Evolutionary conservation across 225 moss, liverwort and hornwort genomes (phyloP).

Genomic region (Sphagnum contortum): DNA sequence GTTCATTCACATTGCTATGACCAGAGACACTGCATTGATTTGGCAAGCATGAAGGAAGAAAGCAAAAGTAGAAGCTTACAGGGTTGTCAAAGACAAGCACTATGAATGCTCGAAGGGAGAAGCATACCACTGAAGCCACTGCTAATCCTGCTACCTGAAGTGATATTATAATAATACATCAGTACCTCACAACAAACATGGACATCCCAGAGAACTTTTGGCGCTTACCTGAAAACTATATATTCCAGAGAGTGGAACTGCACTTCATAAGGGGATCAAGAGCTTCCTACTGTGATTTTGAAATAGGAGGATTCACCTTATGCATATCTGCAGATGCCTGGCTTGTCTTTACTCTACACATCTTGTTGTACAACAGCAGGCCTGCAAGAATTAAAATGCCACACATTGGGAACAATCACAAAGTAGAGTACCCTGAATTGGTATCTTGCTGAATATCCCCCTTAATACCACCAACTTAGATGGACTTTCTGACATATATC

Average conservation of each 20-base stretch:
- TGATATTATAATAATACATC: not conserved
- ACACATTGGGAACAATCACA: not conserved
- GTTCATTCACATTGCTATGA: too few relatives aligned
- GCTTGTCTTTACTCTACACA: constrained; percentile 75
- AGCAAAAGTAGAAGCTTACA: constrained; percentile 27
- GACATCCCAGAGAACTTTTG: not conserved
- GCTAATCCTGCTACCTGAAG: constrained; percentile 75
- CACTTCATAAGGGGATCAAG: not conserved
- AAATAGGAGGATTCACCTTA: constrained; percentile 28
- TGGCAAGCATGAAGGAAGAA: too few relatives aligned
- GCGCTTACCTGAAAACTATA: not conserved
- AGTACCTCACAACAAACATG: too few relatives aligned
- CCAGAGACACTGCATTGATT: too few relatives aligned
- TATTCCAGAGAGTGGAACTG: not conserved
- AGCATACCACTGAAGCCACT: constrained; percentile 74
- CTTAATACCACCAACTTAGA: too few relatives aligned
- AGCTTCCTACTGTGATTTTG: not conserved
- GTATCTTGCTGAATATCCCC: too few relatives aligned
- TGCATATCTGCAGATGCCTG: constrained; percentile 62
- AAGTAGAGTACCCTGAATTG: too few relatives aligned
- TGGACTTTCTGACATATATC: too few relatives aligned
- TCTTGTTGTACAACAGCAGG: constrained; percentile 66
- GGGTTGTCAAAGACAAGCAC: constrained; percentile 66
- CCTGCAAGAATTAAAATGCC: constrained; percentile 27
- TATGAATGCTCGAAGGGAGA: constrained; percentile 60